phyloP scores from a whole-genome alignment of 805 yeast genomes.

The Candida mattraensis region DNA sequence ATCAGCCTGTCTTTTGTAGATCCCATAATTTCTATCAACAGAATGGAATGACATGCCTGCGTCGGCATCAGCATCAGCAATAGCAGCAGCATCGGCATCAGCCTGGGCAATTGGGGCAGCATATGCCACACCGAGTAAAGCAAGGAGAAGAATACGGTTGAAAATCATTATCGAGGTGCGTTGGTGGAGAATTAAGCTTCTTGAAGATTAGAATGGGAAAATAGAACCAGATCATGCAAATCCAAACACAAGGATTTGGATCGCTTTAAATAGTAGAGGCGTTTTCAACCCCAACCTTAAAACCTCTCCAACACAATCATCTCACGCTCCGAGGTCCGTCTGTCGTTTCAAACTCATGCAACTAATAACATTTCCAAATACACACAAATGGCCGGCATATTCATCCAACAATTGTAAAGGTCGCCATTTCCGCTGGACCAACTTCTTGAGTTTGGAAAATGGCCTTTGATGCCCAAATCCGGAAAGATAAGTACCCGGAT shows the following conservation, averaged over 20 bases:
- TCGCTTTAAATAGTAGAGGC: no score
- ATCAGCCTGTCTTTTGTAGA: conserved; percentile 33
- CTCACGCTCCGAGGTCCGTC: no score
- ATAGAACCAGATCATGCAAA: no score
- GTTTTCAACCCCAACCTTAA: no score
- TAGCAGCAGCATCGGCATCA: conserved; percentile 19
- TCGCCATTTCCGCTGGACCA: neutral
- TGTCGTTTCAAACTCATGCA: conserved; percentile 14
- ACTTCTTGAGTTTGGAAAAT: conserved; percentile 2
- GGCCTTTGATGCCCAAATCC: conserved; percentile 25
- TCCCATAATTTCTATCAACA: conserved; percentile 16
- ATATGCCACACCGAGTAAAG: conserved; percentile 14
- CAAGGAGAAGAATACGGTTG: conserved; percentile 8
- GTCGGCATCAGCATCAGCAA: conserved; percentile 15
- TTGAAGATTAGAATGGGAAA: no score
- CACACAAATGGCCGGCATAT: neutral
- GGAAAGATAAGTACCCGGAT: conserved; percentile 16
- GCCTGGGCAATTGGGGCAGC: conserved; percentile 23
- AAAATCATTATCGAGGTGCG: no score
- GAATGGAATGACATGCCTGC: conserved; percentile 14
- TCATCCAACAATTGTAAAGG: neutral
- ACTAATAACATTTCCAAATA: conserved; percentile 12
- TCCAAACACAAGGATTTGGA: no score
- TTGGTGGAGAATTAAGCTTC: no score
- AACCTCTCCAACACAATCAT: neutral